Percentiles rank a stretch among this genome's conserved stretches.
These are phyloP conservation scores for Neurospora intermedia DNA, from an alignment of 495 filamentous ascomycete species.

Conservation along the genomic window DNA sequence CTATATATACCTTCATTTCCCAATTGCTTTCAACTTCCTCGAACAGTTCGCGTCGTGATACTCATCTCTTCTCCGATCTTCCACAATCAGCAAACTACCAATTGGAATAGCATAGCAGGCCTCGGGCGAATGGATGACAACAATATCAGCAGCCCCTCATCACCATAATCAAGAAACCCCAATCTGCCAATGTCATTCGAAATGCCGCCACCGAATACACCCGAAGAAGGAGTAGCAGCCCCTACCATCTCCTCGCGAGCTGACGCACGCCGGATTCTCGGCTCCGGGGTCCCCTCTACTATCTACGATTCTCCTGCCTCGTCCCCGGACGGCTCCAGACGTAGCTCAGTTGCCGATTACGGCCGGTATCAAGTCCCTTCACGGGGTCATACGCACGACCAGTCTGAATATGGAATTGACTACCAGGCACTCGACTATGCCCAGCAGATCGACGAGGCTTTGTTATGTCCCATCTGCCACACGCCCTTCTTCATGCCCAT, in stretches of 20 bases:
- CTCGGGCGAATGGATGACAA: background rate
- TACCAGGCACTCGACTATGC: slow-evolving; percentile 62
- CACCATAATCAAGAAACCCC: background rate
- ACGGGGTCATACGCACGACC: background rate
- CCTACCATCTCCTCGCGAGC: background rate
- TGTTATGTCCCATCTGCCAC: slow-evolving; percentile 77
- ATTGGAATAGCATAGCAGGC: background rate
- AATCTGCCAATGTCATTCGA: background rate
- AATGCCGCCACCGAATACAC: background rate
- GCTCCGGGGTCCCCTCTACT: background rate
- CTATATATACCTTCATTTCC: background rate
- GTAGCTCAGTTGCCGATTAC: background rate
- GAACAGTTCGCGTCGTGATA: background rate
- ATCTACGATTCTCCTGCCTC: background rate
- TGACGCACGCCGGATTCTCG: background rate
- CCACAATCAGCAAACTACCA: background rate
- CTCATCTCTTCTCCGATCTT: background rate
- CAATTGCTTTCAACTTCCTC: background rate
- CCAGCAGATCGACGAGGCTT: slow-evolving; percentile 57
- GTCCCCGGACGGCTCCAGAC: background rate
- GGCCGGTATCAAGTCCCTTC: background rate
- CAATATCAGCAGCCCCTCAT: background rate
- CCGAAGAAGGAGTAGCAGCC: background rate
- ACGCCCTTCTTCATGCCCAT: slow-evolving; percentile 61
- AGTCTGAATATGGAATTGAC: slow-evolving; percentile 32